phyloP scores from a whole-genome alignment of 495 filamentous ascomycete species.

The Aspergillus saccharolyticus region DNA sequence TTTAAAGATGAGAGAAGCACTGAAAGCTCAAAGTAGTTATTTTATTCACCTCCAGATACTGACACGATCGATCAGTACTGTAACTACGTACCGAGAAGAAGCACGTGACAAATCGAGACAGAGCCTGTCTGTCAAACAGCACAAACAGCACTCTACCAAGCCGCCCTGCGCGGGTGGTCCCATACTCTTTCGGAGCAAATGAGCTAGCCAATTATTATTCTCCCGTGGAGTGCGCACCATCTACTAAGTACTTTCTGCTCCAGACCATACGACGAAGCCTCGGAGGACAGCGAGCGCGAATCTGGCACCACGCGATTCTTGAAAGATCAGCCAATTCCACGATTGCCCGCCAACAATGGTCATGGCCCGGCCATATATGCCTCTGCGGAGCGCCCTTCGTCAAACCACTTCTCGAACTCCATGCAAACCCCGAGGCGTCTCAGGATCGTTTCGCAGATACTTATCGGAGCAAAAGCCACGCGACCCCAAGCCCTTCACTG shows the following conservation, averaged over 20 bases:
- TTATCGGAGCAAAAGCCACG: slow-evolving; percentile 24
- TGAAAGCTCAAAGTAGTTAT: no score
- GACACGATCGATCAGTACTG: no score
- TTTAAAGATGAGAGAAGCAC: no score
- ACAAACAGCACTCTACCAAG: slow-evolving; percentile 21
- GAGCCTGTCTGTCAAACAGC: slow-evolving; percentile 19
- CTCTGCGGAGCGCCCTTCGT: slow-evolving; percentile 35
- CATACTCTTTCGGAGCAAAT: slow-evolving; percentile 11
- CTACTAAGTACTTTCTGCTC: not conserved
- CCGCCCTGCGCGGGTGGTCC: slow-evolving; percentile 12
- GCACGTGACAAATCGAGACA: not conserved
- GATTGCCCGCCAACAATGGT: slow-evolving; percentile 25
- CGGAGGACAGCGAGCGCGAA: not conserved
- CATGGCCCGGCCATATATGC: slow-evolving; percentile 31
- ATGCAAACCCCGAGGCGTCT: slow-evolving; percentile 21
- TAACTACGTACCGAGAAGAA: not conserved
- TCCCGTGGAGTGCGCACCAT: not conserved
- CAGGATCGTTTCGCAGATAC: slow-evolving; percentile 26
- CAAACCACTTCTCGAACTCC: slow-evolving; percentile 23
- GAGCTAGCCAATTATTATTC: not conserved
- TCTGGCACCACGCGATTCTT: slow-evolving; percentile 16
- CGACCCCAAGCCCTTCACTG: slow-evolving; percentile 32
- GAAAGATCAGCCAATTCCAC: slow-evolving; percentile 15
- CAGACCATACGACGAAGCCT: not conserved
- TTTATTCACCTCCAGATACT: no score